Conservation (phyloP, 768 basidiomycete species). For the Mycena galericulata region DNA sequence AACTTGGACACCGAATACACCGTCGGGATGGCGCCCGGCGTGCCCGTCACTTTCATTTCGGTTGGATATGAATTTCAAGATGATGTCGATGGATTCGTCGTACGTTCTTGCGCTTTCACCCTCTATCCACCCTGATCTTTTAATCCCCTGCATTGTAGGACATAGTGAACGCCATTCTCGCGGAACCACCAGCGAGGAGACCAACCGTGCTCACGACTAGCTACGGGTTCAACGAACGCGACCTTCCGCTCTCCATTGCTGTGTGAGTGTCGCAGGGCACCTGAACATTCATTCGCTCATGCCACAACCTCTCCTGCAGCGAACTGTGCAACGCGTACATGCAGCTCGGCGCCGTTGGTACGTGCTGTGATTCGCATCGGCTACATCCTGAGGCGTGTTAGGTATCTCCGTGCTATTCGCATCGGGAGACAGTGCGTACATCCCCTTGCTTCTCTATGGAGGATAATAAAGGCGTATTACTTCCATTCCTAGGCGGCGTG, state of each 20-base stretch:
- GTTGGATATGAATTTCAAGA: conserved; percentile 17
- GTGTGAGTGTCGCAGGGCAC: conserved; percentile 2
- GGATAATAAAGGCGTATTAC: background rate
- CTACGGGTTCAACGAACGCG: conserved; percentile 10
- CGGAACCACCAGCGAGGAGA: too few species aligned
- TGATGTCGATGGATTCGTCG: conserved; percentile 10
- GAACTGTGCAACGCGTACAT: conserved; percentile 21
- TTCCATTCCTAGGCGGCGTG: conserved; percentile 3
- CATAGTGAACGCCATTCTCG: too few species aligned
- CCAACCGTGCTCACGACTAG: conserved; percentile 13
- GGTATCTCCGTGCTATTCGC: conserved; percentile 42
- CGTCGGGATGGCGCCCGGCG: conserved; percentile 27
- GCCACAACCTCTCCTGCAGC: conserved; percentile 43
- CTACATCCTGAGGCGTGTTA: too few species aligned
- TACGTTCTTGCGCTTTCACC: background rate
- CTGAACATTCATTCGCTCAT: background rate
- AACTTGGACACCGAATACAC: conserved; percentile 33
- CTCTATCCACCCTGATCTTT: too few species aligned
- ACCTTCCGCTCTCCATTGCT: conserved; percentile 9
- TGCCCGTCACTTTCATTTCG: conserved; percentile 12
- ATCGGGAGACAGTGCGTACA: conserved; percentile 14
- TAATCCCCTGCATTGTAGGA: too few species aligned
- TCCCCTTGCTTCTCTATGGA: background rate
- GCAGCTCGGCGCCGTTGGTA: background rate
- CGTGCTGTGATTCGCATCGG: too few species aligned